Evolutionary conservation across 2,329 filamentous ascomycete genomes (phyloP), one percentile per base, ranked within the genome.

Genomic region (Penicillium janthinellum): DNA sequence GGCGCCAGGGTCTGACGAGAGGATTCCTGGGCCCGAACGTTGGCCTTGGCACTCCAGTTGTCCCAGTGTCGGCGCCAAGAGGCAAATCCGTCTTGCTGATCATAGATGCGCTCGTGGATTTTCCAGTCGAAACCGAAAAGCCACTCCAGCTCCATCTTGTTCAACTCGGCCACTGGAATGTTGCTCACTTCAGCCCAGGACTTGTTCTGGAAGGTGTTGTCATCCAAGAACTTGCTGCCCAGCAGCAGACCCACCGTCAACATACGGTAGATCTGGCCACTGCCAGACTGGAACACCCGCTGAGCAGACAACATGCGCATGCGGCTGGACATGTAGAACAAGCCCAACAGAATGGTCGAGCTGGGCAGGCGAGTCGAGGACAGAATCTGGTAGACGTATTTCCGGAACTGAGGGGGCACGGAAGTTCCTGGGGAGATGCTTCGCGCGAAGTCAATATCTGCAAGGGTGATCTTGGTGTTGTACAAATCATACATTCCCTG

Each of bases 161-260:
- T 96, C 67, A 97, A 83, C 72, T 96, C 92, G 2, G 84, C 79
- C 20, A 96, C 92, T 35, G 88, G 83, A 66, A 97, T 96, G 62
- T 91, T 91, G 77, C 92, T 96, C 54, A 97, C 93, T 73, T 97
- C 93, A 5, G 93, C 91, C 93, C 93, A 97, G 1, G 93, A 96
- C 57, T 91, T 90, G 79, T 96, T 97, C 83, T 96, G 93, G 78
- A 97, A 97, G 5, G 93, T 97, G 79, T 96, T 96, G 82, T 96
- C 93, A 71, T 97, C 93, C 66, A 96, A 82, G 71, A 96, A 97
- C 80, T 97, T 97, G 86, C 92, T 96, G 61, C 92, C 93, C 55
- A 97, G 83, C 54, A 97, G 84, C 58, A 97, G 81, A 7, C 90
- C 87, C 39, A 94, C 90, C 6, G 92, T 96, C 64, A 96, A 84